Conservation (phyloP, 805 yeast species). For the Blastobotrys terrestris region DNA sequence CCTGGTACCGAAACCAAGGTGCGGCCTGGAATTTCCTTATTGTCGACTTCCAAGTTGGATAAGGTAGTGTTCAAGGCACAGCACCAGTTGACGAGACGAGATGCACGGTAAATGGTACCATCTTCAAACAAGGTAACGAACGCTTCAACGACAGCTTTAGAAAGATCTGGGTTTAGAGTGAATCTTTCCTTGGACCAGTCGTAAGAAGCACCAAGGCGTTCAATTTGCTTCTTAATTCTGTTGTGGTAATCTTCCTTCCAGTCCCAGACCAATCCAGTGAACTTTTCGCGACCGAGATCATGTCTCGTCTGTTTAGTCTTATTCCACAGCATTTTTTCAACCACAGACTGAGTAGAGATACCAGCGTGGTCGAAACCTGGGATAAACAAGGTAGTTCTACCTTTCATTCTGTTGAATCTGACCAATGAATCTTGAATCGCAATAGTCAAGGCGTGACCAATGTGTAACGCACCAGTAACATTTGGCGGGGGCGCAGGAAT, state of each 20-base stretch:
- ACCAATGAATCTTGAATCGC: slow-evolving; percentile 90
- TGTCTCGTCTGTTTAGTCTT: slow-evolving; percentile 85
- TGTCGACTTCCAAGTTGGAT: slow-evolving; percentile 93
- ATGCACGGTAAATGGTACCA: slow-evolving; percentile 90
- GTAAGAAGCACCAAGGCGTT: slow-evolving; percentile 89
- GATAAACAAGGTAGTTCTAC: slow-evolving; percentile 83
- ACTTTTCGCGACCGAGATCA: slow-evolving; percentile 89
- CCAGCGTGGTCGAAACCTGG: slow-evolving; percentile 99
- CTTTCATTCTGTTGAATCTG: slow-evolving; percentile 95
- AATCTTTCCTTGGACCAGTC: slow-evolving; percentile 95
- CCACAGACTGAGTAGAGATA: slow-evolving; percentile 97
- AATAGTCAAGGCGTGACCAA: slow-evolving; percentile 96
- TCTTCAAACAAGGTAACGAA: slow-evolving; percentile 89
- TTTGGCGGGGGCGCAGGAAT: slow-evolving; percentile 99
- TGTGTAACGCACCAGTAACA: slow-evolving; percentile 97
- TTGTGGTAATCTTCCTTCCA: slow-evolving; percentile 94
- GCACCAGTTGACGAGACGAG: slow-evolving; percentile 94
- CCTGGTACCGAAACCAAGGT: slow-evolving; percentile 82
- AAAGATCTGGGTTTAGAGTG: slow-evolving; percentile 74
- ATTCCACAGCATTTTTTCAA: slow-evolving; percentile 92
- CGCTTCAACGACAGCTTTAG: slow-evolving; percentile 81
- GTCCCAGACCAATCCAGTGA: slow-evolving; percentile 87
- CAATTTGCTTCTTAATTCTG: slow-evolving; percentile 78
- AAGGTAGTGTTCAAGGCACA: slow-evolving; percentile 90
- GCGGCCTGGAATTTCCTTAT: slow-evolving; percentile 79